phyloP scores from a whole-genome alignment of 495 filamentous ascomycete species.

The Sporormia fimetaria region DNA sequence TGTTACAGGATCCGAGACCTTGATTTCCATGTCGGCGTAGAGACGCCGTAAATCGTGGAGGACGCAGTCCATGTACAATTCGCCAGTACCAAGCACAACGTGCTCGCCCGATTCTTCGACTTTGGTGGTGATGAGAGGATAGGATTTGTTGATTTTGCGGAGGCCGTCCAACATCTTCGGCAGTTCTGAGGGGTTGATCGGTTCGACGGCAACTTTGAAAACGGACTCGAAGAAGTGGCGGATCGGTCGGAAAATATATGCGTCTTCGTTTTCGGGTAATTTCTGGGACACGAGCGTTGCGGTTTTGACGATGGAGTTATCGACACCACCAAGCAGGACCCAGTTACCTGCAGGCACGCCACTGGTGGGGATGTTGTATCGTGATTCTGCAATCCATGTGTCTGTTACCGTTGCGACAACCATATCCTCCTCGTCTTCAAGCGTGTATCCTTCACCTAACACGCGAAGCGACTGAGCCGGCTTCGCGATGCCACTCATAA shows the following conservation, averaged over 20 bases:
- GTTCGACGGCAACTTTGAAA: constrained; percentile 94
- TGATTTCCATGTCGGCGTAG: constrained; percentile 99
- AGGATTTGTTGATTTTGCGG: constrained; percentile 93
- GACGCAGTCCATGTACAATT: constrained; percentile 98
- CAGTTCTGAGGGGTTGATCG: constrained; percentile 95
- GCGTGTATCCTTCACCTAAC: constrained; percentile 86
- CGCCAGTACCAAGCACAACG: constrained; percentile 85
- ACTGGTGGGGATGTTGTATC: constrained; percentile 82
- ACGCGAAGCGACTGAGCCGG: constrained; percentile 78
- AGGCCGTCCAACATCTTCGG: constrained; percentile 98
- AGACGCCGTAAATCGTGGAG: constrained; percentile 85
- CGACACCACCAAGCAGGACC: constrained; percentile 80
- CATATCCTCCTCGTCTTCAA: constrained; percentile 99
- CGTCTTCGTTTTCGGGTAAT: constrained; percentile 75
- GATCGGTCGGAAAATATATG: constrained; percentile 87
- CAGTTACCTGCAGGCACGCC: constrained; percentile 94
- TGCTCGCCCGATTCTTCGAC: constrained; percentile 99
- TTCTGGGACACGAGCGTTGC: constrained; percentile 83
- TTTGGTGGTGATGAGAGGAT: constrained; percentile 88
- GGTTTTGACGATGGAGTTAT: constrained; percentile 97
- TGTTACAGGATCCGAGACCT: constrained; percentile 95
- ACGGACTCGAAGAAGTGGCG: constrained; percentile 95
- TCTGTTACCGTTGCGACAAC: constrained; percentile 74
- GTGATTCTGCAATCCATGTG: constrained; percentile 85
- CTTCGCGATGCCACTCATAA: constrained; percentile 84